Conservation (phyloP, 1,139 yeast genomes). For the Scheffersomyces stambukii region DNA sequence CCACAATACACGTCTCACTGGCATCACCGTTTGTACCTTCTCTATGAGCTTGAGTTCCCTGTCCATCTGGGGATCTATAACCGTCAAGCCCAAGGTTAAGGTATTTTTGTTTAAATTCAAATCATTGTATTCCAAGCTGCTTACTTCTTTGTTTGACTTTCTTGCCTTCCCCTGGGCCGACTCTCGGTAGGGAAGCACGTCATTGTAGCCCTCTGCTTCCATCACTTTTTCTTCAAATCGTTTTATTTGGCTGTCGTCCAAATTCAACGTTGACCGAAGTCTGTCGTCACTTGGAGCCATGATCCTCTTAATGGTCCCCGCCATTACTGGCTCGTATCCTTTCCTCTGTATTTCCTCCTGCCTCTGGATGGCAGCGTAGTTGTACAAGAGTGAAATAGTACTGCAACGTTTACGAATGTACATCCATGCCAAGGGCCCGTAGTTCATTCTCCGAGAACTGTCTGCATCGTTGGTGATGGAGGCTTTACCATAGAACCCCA, state of each 20-base stretch:
- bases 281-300: conserved; percentile 11
- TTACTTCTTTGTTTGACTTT: neutral
- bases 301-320: conserved; percentile 6
- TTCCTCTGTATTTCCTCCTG: conserved; percentile 1
- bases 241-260: conserved; percentile 9
- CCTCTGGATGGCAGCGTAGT: conserved; percentile 15
- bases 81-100: conserved; percentile 20
- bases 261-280: conserved; percentile 8
- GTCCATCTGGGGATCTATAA: conserved; percentile 21
- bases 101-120: conserved; percentile 13
- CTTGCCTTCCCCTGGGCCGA: neutral
- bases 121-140: no score
- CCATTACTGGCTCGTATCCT: neutral
- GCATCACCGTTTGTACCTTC: conserved; percentile 25
- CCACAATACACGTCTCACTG: conserved; percentile 26
- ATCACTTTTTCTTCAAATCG: conserved; percentile 26
- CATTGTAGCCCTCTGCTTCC: conserved; percentile 34
- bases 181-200: conserved; percentile 15
- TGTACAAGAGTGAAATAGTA: conserved; percentile 32
- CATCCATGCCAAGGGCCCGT: conserved; percentile 48
- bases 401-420: conserved; percentile 44
- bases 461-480: conserved; percentile 28
- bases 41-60: conserved; percentile 23
- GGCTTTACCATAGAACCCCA: conserved; percentile 38
- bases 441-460: conserved; percentile 23